Base-by-base conservation (phyloP, 306 rosid species). In the Elaeagnus macrophylla region DNA sequence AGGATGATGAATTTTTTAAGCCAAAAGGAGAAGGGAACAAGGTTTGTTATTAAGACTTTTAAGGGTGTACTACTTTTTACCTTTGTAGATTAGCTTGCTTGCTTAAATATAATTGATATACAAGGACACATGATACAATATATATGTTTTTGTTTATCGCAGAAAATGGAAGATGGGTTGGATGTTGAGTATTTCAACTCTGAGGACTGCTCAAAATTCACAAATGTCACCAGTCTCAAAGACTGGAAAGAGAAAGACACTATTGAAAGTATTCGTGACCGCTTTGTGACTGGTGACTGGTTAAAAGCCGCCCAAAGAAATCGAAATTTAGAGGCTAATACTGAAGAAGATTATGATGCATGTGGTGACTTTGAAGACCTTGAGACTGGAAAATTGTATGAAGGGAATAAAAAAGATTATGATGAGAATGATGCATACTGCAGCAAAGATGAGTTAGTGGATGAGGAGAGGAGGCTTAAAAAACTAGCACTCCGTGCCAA, bases 281-380 rank as follows among this genome's bases (percentile, higher is more conserved):
- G 82, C 37, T 86, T 91, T 72, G 96, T 91, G 43, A 69, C 99
- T 38, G 93, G 95, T 59, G 80, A 80, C 73, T 90, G 94, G 95
- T 74, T 90, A 32, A 90, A 83, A 80, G 89, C 94, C 63, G 82
- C 88, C 40, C 78, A 58, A 52, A 72, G 83, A 78, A 87, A 84
- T 78, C 63, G 74, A 60, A 45, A 42, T 15, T 45, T 68, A 38
- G 77, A 62, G 51, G 48, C 61, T 45, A 62, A 72, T 7, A 8
- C 47, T 60, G 83, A 78, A 49, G 86, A 77, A 54, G 82, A 78
- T 39, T 69, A 68, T 42, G 81, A 61, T 61, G 74, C 65, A 56
- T 82, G 60, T 53, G 99, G 93, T n/a, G 96, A 84, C 72, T 91
- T 91, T 65, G 99, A 91, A 73, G 99, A 91, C 75, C 54, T 91